Evolutionary conservation across 2,329 filamentous ascomycete genomes (phyloP), one percentile per base, ranked within the genome.

Genomic region (Monosporascus sp.): DNA sequence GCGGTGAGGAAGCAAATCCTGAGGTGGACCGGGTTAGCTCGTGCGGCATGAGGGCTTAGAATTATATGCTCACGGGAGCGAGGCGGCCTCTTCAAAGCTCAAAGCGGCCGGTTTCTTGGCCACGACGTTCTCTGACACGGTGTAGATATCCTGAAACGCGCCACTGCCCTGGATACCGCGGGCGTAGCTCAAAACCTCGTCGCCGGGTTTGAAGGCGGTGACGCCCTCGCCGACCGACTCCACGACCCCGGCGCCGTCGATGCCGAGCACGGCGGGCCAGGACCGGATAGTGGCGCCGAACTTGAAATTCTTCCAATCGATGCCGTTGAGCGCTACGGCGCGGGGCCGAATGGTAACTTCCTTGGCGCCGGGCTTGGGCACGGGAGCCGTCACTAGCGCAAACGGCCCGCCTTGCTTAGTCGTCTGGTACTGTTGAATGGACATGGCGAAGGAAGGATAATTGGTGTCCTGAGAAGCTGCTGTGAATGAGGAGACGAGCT

Each of bases 191-290:
- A 67, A 54, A 27, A 70, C 67, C 46, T 65, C 62, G 43, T 70
- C 67, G 7, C 67, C 67, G 11, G 60, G 54, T 49, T 65, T 60
- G 54, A 66, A 63, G 7, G 49, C 49, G 8, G 59, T 60, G 18
- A 71, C 66, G 17, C 58, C 56, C 3, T 56, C 48, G 6, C 70
- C 70, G 11, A 70, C 60, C 5, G 58, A 58, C 49, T 71, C 70
- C 37, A 72, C 57, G 2, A 66, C 52, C 5, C 70, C 70, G 9
- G 70, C 65, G 0, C 62, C 61, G 20, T 72, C 70, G 15, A 69
- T 55, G 14, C 70, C 70, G 6, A 70, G 61, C 14, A 71, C 60
- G 15, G 62, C 54, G 7, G 70, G 70, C 66, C 67, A 71, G 3
- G 52, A 39, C 22, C 57, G 51, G 37, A 68, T 56, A 45, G 60